A percentile compares a stretch with the other conserved stretches of the same genome.
These are phyloP conservation scores for Hericium coralloides DNA, from an alignment of 768 basidiomycete genomes.

Conservation along the genomic window DNA sequence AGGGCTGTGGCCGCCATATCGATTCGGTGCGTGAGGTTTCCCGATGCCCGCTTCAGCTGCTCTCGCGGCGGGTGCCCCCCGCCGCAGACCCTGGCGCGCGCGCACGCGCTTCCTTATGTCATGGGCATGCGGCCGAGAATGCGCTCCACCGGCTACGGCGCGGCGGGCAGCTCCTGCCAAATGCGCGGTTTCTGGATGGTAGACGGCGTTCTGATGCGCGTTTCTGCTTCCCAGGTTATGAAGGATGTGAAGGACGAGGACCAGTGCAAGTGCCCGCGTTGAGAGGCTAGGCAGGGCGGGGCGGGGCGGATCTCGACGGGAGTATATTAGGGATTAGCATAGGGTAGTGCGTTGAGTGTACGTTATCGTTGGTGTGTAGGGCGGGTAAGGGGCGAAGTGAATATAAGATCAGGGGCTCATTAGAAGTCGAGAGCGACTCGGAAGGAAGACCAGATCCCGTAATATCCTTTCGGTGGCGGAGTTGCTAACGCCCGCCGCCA, in stretches of 20 bases:
- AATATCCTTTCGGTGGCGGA: background rate
- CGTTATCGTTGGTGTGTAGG: background rate
- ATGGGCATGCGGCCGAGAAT: background rate
- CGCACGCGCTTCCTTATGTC: conserved; percentile 3
- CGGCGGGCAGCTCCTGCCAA: background rate
- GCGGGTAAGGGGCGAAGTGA: background rate
- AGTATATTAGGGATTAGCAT: background rate
- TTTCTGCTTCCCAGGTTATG: conserved; percentile 32
- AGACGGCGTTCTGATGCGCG: background rate
- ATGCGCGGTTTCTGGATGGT: background rate
- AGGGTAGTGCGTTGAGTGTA: background rate
- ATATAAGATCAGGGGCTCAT: background rate
- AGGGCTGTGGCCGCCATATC: conserved; percentile 16
- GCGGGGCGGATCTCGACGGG: background rate
- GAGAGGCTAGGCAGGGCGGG: background rate
- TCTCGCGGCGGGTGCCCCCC: background rate
- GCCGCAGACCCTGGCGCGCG: background rate
- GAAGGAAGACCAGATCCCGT: background rate
- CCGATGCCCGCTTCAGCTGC: background rate
- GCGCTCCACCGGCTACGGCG: background rate
- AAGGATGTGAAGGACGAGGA: conserved; percentile 39
- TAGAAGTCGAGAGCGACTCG: background rate
- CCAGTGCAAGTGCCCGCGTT: conserved; percentile 33
- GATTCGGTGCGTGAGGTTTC: conserved; percentile 10
- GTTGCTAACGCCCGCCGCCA: background rate